phyloP scores from a whole-genome alignment of 2,329 filamentous ascomycete genomes.

The Trichoderma atroviride region DNA sequence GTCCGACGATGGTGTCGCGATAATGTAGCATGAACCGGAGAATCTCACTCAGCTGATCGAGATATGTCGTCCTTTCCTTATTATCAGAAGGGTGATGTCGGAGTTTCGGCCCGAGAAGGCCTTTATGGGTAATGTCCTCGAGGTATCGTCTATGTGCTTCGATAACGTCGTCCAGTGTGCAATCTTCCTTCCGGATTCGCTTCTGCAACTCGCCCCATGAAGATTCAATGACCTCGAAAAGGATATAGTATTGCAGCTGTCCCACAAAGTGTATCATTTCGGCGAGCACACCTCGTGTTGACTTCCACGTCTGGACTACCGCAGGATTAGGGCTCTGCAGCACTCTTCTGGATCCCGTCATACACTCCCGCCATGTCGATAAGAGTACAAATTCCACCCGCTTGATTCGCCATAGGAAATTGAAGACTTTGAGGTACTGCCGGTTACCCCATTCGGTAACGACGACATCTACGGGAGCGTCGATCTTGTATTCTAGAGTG shows the following conservation, averaged over 20 bases:
- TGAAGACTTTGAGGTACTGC: constrained; percentile 98
- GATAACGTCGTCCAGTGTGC: constrained; percentile 93
- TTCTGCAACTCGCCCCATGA: constrained; percentile 90
- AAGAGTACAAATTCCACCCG: constrained; percentile 92
- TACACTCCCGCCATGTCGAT: constrained; percentile 91
- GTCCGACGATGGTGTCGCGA: constrained; percentile 87
- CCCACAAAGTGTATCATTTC: constrained; percentile 99
- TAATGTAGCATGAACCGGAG: constrained; percentile 93
- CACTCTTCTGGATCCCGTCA: constrained; percentile 92
- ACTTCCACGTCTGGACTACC: constrained; percentile 83
- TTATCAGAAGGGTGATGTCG: constrained; percentile 50
- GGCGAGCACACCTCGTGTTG: constrained; percentile 81
- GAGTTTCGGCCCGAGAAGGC: constrained; percentile 76
- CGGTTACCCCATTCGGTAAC: constrained; percentile 94
- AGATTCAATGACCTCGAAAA: constrained; percentile 97
- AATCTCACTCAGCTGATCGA: constrained; percentile 87
- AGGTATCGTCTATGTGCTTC: constrained; percentile 88
- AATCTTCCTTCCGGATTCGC: constrained; percentile 79
- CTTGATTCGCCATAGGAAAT: constrained; percentile 98
- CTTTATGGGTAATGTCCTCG: constrained; percentile 93
- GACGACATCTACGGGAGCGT: constrained; percentile 93
- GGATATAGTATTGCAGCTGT: constrained; percentile 96
- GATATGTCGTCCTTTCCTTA: constrained; percentile 76
- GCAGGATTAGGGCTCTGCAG: constrained; percentile 71
- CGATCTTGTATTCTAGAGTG: constrained; percentile 97